A percentile compares a stretch with the other conserved stretches of the same genome.
These are phyloP conservation scores for Bipolaris sorokiniana DNA, from an alignment of 2,329 filamentous ascomycete species.

Conservation along the genomic window DNA sequence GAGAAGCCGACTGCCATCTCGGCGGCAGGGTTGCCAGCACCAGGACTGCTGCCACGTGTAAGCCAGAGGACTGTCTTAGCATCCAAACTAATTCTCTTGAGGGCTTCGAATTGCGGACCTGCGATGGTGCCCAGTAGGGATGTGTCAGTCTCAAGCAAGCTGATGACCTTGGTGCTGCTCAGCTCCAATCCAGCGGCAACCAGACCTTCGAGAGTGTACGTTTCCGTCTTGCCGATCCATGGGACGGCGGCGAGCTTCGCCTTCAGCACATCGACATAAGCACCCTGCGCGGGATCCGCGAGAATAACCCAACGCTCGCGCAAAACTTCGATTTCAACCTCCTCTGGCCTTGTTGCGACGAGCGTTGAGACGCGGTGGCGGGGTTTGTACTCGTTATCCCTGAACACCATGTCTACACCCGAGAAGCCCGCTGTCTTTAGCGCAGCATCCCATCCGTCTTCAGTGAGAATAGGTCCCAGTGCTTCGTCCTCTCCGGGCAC, in stretches of 20 bases:
- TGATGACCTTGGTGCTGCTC: slow-evolving; percentile 7
- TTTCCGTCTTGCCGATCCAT: slow-evolving; percentile 9
- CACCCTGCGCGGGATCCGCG: background rate
- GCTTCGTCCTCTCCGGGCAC: slow-evolving; percentile 8
- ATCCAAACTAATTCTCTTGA: slow-evolving; percentile 11
- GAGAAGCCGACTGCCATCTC: slow-evolving; percentile 20
- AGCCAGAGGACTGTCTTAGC: slow-evolving; percentile 16
- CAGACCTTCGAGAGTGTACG: slow-evolving; percentile 6
- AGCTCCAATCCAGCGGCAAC: slow-evolving; percentile 9
- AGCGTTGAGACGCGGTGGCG: slow-evolving; percentile 6
- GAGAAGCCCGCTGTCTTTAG: slow-evolving; percentile 14
- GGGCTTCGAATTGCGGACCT: slow-evolving; percentile 9
- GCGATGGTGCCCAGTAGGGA: slow-evolving; percentile 14
- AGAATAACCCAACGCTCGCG: slow-evolving; percentile 7
- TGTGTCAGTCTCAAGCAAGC: slow-evolving; percentile 16
- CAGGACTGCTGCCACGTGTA: slow-evolving; percentile 10
- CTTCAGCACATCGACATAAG: slow-evolving; percentile 6
- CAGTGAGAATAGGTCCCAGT: slow-evolving; percentile 8
- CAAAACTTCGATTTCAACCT: slow-evolving; percentile 12
- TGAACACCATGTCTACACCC: slow-evolving; percentile 13
- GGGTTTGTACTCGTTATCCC: slow-evolving; percentile 11
- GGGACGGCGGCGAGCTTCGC: slow-evolving; percentile 4
- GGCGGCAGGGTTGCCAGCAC: slow-evolving; percentile 7
- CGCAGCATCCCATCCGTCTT: slow-evolving; percentile 30
- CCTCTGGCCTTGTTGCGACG: slow-evolving; percentile 9